Percentiles rank a stretch among this genome's conserved stretches.
These are phyloP conservation scores for Phytophthora macrochlamydospora DNA, from an alignment of 352 stramenopile species.

Conservation along the genomic window DNA sequence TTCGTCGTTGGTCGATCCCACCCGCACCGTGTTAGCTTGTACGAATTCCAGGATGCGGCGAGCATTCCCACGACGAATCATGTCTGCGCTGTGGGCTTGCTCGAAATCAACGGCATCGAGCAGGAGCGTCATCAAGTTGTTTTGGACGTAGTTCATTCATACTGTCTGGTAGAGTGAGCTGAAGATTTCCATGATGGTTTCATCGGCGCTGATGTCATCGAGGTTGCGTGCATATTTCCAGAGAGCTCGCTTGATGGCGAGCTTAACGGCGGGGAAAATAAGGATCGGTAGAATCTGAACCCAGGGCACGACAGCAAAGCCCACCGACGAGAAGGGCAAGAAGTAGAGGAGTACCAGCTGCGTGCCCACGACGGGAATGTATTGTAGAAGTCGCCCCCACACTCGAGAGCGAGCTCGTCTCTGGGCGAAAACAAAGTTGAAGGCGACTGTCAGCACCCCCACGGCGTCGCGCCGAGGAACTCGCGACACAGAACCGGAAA, in stretches of 20 bases:
- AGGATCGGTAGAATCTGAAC: slow-evolving; percentile 20
- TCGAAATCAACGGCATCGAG: slow-evolving; percentile 18
- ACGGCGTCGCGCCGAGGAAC: slow-evolving; percentile 9
- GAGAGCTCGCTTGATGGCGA: slow-evolving; percentile 23
- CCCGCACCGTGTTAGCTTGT: slow-evolving; percentile 2
- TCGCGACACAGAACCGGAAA: slow-evolving; percentile 22
- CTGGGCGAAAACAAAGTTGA: slow-evolving; percentile 14
- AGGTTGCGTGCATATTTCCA: slow-evolving; percentile 26
- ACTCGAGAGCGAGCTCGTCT: slow-evolving; percentile 4
- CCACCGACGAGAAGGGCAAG: slow-evolving; percentile 17
- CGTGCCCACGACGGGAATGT: slow-evolving; percentile 14
- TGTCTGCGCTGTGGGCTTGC: slow-evolving; percentile 9
- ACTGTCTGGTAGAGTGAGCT: slow-evolving; percentile 35
- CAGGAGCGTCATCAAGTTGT: slow-evolving; percentile 8
- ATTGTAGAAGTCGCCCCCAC: slow-evolving; percentile 4
- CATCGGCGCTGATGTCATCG: slow-evolving; percentile 27
- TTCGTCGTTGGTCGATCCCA: neutral
- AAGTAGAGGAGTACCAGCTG: slow-evolving; percentile 28
- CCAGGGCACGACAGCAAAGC: slow-evolving; percentile 6
- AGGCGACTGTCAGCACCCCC: slow-evolving; percentile 10
- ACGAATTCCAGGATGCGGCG: slow-evolving; percentile 14
- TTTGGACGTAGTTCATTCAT: slow-evolving; percentile 30
- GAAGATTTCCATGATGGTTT: slow-evolving; percentile 32
- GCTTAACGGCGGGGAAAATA: slow-evolving; percentile 20
- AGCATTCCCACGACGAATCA: slow-evolving; percentile 4